Percentiles rank a stretch among this genome's conserved stretches.
These are phyloP conservation scores for Pythium dissotocum DNA, from an alignment of 352 stramenopile species.

Conservation along the genomic window DNA sequence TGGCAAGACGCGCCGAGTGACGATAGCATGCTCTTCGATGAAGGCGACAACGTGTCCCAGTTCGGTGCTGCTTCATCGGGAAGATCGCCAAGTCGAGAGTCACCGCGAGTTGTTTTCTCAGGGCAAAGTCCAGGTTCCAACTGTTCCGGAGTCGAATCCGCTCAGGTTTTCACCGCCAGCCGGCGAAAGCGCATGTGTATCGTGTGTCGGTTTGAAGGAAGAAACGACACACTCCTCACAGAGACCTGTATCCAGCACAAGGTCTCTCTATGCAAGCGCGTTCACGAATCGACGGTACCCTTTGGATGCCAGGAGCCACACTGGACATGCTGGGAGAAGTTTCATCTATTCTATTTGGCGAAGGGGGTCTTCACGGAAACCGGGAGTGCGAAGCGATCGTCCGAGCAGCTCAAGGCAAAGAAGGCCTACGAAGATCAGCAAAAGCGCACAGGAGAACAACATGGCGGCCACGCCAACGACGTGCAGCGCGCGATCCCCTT, in stretches of 20 bases:
- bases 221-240: neutral
- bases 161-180: neutral
- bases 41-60: neutral
- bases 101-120: neutral
- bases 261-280: neutral
- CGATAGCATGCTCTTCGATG: neutral
- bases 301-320: neutral
- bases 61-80: too few relatives aligned
- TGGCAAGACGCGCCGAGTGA: conserved; percentile 20
- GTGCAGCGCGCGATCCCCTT: neutral
- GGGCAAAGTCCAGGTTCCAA: neutral
- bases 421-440: neutral
- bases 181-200: neutral
- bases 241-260: neutral
- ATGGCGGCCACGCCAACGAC: neutral
- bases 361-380: neutral
- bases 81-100: neutral
- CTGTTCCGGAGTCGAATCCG: neutral
- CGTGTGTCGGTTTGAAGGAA: conserved; percentile 2
- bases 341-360: neutral
- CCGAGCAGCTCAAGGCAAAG: neutral
- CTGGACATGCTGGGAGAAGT: neutral
- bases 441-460: neutral
- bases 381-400: neutral
- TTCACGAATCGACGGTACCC: neutral